Conservation (phyloP, 2,329 filamentous ascomycete species). For the Sporothrix globosa region DNA sequence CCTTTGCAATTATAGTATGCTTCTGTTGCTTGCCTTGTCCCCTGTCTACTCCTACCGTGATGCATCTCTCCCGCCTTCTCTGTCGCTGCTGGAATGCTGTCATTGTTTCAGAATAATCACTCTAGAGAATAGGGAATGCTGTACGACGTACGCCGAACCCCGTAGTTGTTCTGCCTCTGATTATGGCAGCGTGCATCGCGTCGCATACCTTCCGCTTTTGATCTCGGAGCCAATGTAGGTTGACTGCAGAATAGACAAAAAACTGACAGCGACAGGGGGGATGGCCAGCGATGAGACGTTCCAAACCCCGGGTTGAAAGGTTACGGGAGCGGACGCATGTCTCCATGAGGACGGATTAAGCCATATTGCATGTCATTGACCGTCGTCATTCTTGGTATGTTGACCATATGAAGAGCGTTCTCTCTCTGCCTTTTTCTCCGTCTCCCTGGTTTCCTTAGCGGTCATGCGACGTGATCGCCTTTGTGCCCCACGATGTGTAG, state of each 20-base stretch:
- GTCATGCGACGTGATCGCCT: conserved; percentile 25
- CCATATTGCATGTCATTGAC: not conserved
- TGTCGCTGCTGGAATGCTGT: too few species aligned
- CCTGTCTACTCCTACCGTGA: not conserved
- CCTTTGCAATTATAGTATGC: too few species aligned
- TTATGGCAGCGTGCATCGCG: not conserved
- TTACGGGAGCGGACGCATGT: not conserved
- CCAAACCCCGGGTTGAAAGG: conserved; percentile 29
- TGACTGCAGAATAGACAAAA: not conserved
- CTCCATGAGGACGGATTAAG: not conserved
- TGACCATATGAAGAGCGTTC: not conserved
- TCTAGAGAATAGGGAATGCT: not conserved
- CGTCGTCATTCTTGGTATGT: not conserved
- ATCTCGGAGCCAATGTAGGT: not conserved
- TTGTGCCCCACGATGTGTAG: not conserved
- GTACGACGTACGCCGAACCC: too few species aligned
- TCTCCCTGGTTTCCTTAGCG: not conserved
- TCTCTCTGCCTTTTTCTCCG: too few species aligned
- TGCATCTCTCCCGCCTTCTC: not conserved
- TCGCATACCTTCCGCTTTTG: not conserved
- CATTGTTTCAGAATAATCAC: not conserved
- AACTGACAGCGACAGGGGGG: not conserved
- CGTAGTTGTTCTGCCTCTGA: not conserved
- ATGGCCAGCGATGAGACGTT: conserved; percentile 28
- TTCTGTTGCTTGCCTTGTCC: not conserved